A percentile compares a stretch with the other conserved stretches of the same genome.
These are phyloP conservation scores for Nicotiana paniculata DNA, from an alignment of 257 asterid genomes.

Conservation along the genomic window DNA sequence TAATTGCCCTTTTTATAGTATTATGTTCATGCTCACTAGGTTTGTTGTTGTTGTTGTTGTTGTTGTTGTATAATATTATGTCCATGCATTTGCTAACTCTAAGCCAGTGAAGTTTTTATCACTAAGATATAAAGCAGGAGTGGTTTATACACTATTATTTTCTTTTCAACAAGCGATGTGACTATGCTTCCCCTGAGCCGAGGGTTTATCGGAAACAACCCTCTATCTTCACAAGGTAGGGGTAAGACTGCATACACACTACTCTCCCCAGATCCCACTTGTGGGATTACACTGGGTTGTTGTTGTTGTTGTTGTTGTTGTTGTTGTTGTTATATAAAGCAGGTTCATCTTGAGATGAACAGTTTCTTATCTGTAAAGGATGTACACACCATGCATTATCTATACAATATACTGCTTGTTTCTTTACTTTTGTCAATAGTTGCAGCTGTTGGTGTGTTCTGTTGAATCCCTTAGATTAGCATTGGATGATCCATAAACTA, in stretches of 20 bases:
- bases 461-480: not conserved
- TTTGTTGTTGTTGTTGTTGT: no score
- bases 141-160: not conserved
- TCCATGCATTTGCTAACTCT: not conserved
- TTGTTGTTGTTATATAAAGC: not conserved
- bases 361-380: not conserved
- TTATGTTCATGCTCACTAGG: not conserved
- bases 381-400: not conserved
- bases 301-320: no score
- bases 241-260: no score
- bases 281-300: no score
- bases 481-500: not conserved
- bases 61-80: not conserved
- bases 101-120: not conserved
- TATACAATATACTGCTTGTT: not conserved
- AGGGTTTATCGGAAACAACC: no score
- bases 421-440: not conserved
- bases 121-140: not conserved
- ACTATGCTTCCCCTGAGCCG: no score
- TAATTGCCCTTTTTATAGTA: not conserved
- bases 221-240: no score
- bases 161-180: no score
- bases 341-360: not conserved
- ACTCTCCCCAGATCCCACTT: no score
- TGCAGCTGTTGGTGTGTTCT: not conserved